Evolutionary conservation across 169 alveolate species (phyloP).

Genomic region (Haemoproteus tartakovskyi): DNA sequence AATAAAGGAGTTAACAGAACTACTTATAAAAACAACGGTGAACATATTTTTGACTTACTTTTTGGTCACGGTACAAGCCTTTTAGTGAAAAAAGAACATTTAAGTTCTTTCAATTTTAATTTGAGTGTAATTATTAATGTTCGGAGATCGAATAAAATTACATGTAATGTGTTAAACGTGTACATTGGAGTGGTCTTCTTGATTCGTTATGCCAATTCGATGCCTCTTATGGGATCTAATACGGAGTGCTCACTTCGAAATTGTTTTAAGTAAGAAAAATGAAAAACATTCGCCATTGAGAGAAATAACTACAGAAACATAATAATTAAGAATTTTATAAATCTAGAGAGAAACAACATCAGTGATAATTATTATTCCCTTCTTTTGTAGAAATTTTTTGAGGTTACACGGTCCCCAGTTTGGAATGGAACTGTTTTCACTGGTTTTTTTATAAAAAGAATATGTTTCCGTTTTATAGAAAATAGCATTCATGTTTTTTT

Average conservation of each 20-base stretch:
- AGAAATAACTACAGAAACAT: too few relatives aligned
- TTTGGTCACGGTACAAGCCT: conserved; percentile 1
- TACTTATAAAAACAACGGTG: too few relatives aligned
- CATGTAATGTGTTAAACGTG: not conserved
- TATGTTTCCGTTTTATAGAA: too few relatives aligned
- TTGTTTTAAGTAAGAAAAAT: conserved; percentile 20
- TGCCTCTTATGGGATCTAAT: conserved; percentile 45
- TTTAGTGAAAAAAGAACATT: conserved; percentile 12
- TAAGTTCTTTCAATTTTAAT: conserved; percentile 30
- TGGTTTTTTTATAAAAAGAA: too few relatives aligned
- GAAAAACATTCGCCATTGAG: too few relatives aligned
- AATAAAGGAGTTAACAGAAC: too few relatives aligned
- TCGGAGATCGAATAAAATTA: conserved; percentile 12
- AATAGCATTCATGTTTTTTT: too few relatives aligned
- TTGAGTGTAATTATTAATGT: conserved; percentile 23
- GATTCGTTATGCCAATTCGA: conserved; percentile 63
- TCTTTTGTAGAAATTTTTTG: conserved; percentile 23
- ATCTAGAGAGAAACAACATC: too few relatives aligned
- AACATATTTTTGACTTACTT: not conserved
- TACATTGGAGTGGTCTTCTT: conserved; percentile 22
- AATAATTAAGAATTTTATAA: too few relatives aligned
- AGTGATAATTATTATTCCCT: not conserved
- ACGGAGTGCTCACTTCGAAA: conserved; percentile 56
- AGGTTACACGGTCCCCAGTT: conserved; percentile 43
- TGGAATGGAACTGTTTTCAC: conserved; percentile 50